A percentile compares a stretch with the other conserved stretches of the same genome.
Evolutionary conservation across 352 stramenopile genomes (phyloP).

Genomic region (Globisporangium acanthophoron): DNA sequence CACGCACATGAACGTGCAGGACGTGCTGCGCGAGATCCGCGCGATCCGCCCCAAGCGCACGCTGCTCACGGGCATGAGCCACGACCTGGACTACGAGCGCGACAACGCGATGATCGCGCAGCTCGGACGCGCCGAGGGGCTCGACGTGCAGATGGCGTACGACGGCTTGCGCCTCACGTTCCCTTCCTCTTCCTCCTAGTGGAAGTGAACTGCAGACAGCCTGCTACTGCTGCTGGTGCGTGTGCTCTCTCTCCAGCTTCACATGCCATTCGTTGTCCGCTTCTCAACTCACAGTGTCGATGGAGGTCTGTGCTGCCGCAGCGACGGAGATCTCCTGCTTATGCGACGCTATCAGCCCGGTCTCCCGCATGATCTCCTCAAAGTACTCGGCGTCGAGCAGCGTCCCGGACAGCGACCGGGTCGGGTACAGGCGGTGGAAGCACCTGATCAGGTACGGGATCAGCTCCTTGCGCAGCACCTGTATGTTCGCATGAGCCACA

Average conservation of each 20-base stretch:
- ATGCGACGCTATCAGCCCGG: constrained; percentile 1
- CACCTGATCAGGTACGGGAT: constrained; percentile 68
- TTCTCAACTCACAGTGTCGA: background rate
- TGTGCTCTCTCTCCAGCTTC: too few species aligned
- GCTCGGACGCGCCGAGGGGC: constrained; percentile 42
- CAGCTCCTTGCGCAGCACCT: constrained; percentile 53
- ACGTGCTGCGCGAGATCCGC: constrained; percentile 60
- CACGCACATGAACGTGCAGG: constrained; percentile 82
- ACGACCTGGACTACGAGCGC: constrained; percentile 74
- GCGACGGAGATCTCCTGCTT: background rate
- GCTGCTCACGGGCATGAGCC: constrained; percentile 82
- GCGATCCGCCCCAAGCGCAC: constrained; percentile 62
- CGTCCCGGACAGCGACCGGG: constrained; percentile 15
- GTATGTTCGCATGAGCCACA: background rate
- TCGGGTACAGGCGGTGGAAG: constrained; percentile 65
- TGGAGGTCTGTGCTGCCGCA: background rate
- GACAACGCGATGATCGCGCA: constrained; percentile 39
- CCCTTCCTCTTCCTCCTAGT: background rate
- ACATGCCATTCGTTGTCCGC: background rate
- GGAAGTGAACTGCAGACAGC: background rate
- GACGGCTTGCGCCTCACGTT: constrained; percentile 66
- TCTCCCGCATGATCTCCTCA: constrained; percentile 38
- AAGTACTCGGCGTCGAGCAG: constrained; percentile 22
- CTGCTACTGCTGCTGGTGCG: background rate
- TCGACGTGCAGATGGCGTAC: constrained; percentile 80